Percentiles rank a stretch among this genome's conserved stretches.
Evolutionary conservation across 2,329 filamentous ascomycete genomes (phyloP).

Genomic region (Aspergillus intermedius): DNA sequence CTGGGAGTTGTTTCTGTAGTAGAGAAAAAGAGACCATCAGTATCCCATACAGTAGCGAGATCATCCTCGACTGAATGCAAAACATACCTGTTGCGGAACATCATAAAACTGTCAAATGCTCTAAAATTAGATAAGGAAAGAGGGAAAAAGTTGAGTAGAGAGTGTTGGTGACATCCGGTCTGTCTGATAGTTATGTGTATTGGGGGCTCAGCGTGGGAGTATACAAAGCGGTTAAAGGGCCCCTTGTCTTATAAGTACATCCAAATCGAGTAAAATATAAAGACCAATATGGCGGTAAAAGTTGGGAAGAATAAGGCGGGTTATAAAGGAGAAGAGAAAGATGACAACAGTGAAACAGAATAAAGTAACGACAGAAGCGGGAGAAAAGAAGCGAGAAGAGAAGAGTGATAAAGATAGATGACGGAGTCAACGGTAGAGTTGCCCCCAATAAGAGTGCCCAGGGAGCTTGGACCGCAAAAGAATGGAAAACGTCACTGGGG

Average conservation of each 20-base stretch:
- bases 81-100: constrained; percentile 46
- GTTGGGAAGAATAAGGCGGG: too few species aligned
- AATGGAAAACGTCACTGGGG: background rate
- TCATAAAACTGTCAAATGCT: constrained; percentile 13
- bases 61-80: constrained; percentile 5
- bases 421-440: constrained; percentile 6
- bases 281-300: background rate
- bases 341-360: constrained; percentile 10
- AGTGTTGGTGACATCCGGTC: constrained; percentile 7
- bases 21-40: constrained; percentile 9
- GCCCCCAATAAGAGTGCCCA: constrained; percentile 9
- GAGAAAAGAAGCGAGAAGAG: constrained; percentile 11
- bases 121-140: constrained; percentile 3
- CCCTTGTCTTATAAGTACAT: too few species aligned
- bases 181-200: background rate
- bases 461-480: background rate
- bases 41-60: constrained; percentile 1
- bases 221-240: background rate
- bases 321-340: constrained; percentile 2
- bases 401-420: constrained; percentile 6
- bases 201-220: background rate
- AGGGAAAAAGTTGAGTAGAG: constrained; percentile 16
- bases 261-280: background rate
- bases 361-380: constrained; percentile 17
- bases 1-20: constrained; percentile 63